Base-by-base conservation (phyloP, 179 eudicot species). In the Heliamphora pulchella region DNA sequence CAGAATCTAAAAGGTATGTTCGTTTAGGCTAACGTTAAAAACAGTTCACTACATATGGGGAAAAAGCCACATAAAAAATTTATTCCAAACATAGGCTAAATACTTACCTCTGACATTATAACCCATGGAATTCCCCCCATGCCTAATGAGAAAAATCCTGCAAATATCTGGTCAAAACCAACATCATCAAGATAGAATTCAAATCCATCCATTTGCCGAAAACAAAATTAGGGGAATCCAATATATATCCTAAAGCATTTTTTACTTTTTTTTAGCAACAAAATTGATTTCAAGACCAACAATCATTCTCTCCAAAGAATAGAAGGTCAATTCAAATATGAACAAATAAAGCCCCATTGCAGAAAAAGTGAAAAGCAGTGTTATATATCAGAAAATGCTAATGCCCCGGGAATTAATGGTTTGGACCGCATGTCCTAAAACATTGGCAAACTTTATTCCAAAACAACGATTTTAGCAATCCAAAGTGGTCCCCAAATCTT, bases 71-170 rank as follows among this genome's bases (percentile, higher is more conserved):
- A 6, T 51, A 5, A 51, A 51, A 0, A 9, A 5, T 51, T 6
- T 9, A 6, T 5, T 5, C 54, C 54, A 51, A 51, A 51, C 0
- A 9, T 5, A 9, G 62, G 7, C 39, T 48, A 55, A 78, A 51
- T 10, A 57, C 74, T 13, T 79, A 91, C 98, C 97, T 94, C 98
- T 8, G 98, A 93, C 98, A 94, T 93, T 64, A 94, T 89, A 65
- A 94, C 92, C 97, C 97, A 94, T 55, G 98, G 98, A 74, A 91
- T 87, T 8, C 91, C 98, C 67, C 98, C 98, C 93, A 94, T 86
- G 79, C 98, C 98, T n/a, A 93, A 55, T 31, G 98, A 91, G 86
- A 90, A 94, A 48, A 91, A 90, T 79, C 90, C 97, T 0, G 86
- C 69, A 81, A 90, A 93, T 69, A 89, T 78, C 98, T 93, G 88